Conservation (phyloP, 495 filamentous ascomycete species). For the Penicillium verhagenii region DNA sequence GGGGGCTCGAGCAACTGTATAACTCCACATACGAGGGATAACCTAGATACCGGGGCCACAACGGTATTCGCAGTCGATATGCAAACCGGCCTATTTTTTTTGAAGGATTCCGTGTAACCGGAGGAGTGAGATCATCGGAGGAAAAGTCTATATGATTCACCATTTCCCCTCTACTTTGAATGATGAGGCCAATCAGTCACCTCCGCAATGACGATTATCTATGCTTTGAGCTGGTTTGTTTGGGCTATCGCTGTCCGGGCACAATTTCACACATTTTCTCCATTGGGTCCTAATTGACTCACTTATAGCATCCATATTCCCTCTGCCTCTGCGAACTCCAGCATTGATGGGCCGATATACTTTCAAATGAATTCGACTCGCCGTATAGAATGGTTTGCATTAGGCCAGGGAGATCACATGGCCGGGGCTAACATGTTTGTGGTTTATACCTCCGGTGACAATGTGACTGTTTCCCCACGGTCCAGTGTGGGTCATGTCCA, state of each 20-base stretch:
- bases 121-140: background rate
- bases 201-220: background rate
- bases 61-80: conserved; percentile 1
- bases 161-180: background rate
- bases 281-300: conserved; percentile 22
- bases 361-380: conserved; percentile 64
- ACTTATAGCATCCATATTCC: conserved; percentile 38
- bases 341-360: conserved; percentile 46
- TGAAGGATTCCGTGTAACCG: background rate
- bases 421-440: conserved; percentile 65
- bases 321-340: conserved; percentile 22
- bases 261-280: conserved; percentile 28
- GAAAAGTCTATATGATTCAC: background rate
- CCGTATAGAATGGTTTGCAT: conserved; percentile 60
- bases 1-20: background rate
- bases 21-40: background rate
- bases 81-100: conserved; percentile 3
- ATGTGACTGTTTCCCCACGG: conserved; percentile 67
- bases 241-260: conserved; percentile 11
- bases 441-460: conserved; percentile 59
- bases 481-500: conserved; percentile 49
- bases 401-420: conserved; percentile 66
- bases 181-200: background rate
- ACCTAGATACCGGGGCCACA: background rate
- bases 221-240: background rate